Base-by-base conservation (phyloP, 1,284 basidiomycete species). In the Gomphus bonarii region DNA sequence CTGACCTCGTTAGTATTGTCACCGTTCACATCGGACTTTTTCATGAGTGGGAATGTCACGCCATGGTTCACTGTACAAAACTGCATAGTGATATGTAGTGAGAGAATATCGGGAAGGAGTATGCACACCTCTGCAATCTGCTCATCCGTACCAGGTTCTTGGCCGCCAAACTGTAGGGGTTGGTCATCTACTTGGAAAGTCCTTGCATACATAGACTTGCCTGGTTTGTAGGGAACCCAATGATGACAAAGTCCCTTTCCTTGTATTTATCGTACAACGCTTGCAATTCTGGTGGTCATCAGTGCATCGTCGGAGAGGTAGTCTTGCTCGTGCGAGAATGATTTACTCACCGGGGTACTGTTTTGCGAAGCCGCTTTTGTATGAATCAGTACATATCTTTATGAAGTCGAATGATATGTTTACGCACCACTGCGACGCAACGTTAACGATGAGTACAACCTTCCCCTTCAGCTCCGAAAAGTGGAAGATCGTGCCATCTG, bases 191-290 rank as follows among this genome's bases (percentile, higher is more conserved):
- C 16, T 6, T 33, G 7, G 14, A 25, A 3, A 48, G 40, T 47
- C 44, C 38, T 30, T 7, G 36, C 20, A 36, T 53, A 12, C 20
- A 36, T 53, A 12, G 38, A 63, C 75, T 60, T 59, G 90, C 90
- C 75, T 94, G 92, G 69, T 95, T 95, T 74, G 85, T 94, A 33
- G 92, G 92, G 76, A 95, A 95, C 1, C 93, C 92, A 58, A 95
- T 76, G 63, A 95, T 81, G 59, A 84, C 75, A 55, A 95, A 77
- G 16, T 77, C 88, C 59, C 80, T 75, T 58, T 85, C 83, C 63
- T 86, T 84, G 75, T 93, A 85, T 70, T 92, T 91, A 63, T 93
- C 82, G 70, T 94, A 82, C 36, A 97, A 72, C 7, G 73, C 75
- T 71, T 97, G 89, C 20, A 97, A 79, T 61, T 89, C 86, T 80